These are phyloP conservation scores for Saposhnikovia divaricata DNA, from an alignment of 129 eudicot species.

Conservation along the genomic window DNA sequence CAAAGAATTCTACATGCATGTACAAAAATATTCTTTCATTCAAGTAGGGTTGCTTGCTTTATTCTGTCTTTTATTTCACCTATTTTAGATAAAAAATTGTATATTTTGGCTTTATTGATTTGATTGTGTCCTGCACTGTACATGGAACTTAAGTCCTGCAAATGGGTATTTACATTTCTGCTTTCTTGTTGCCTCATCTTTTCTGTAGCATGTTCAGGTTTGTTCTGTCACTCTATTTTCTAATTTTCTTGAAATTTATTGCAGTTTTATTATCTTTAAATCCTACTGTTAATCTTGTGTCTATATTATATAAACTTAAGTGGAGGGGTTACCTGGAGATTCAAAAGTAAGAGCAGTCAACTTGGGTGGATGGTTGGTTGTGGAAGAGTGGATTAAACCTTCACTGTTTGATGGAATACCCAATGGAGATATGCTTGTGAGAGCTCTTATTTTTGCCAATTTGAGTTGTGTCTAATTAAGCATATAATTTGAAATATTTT, in stretches of 20 bases:
- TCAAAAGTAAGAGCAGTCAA: constrained; percentile 67
- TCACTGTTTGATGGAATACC: constrained; percentile 64
- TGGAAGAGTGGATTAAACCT: constrained; percentile 76
- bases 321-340: constrained; percentile 53
- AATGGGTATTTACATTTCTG: constrained; percentile 34
- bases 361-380: constrained; percentile 72
- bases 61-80: background rate
- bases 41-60: constrained; percentile 10
- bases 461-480: background rate
- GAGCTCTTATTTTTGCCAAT: constrained; percentile 5
- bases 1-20: constrained; percentile 18
- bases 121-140: constrained; percentile 21
- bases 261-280: background rate
- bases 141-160: constrained; percentile 46
- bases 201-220: constrained; percentile 54
- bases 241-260: background rate
- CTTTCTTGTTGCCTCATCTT: constrained; percentile 32
- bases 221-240: constrained; percentile 8
- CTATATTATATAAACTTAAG: constrained; percentile 17
- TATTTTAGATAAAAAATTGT: constrained; percentile 1
- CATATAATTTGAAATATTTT: background rate
- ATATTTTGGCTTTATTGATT: constrained; percentile 11
- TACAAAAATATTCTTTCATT: constrained; percentile 2
- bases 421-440: constrained; percentile 68
- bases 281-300: background rate